A percentile compares a stretch with the other conserved stretches of the same genome.
Evolutionary conservation across 495 filamentous ascomycete genomes (phyloP).

Genomic region (Parmelia sp.): DNA sequence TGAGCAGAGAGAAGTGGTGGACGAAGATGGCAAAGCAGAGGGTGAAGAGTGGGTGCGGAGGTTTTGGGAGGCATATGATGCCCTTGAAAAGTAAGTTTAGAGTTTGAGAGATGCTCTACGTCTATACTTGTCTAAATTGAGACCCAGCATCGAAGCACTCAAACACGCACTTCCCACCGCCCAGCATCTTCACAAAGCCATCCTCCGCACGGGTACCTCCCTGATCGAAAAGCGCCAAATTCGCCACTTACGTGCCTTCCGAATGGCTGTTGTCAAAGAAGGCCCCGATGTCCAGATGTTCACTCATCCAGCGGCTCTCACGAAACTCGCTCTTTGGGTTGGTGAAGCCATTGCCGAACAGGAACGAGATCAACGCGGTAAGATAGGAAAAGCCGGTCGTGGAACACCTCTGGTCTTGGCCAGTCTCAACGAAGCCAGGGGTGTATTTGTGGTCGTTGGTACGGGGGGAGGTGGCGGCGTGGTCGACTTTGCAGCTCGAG

Average conservation of each 20-base stretch:
- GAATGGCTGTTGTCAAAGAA: conserved; percentile 93
- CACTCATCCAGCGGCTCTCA: conserved; percentile 82
- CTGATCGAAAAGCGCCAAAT: conserved; percentile 92
- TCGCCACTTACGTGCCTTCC: conserved; percentile 80
- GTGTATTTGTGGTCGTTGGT: conserved; percentile 85
- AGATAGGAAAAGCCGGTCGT: conserved; percentile 58
- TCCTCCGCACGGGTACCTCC: conserved; percentile 85
- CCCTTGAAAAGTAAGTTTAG: conserved; percentile 58
- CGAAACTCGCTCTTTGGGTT: conserved; percentile 89
- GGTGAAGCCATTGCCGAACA: conserved; percentile 87
- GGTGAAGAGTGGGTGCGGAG: conserved; percentile 63
- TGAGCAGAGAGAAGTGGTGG: conserved; percentile 34
- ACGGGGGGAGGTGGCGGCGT: conserved; percentile 73
- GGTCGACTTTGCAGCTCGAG: conserved; percentile 55
- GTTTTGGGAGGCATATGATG: conserved; percentile 94
- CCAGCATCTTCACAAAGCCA: conserved; percentile 83
- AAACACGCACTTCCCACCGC: conserved; percentile 73
- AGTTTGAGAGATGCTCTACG: conserved; percentile 35
- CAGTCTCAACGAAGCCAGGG: conserved; percentile 77
- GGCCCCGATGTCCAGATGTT: conserved; percentile 85
- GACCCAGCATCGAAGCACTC: conserved; percentile 60
- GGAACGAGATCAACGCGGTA: conserved; percentile 67
- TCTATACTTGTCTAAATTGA: conserved; percentile 31
- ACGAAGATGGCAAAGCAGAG: conserved; percentile 43
- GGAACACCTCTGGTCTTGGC: conserved; percentile 86